Base-by-base conservation (phyloP, 1,139 yeast genomes). In the Saccharomycopsis crataegensis region DNA sequence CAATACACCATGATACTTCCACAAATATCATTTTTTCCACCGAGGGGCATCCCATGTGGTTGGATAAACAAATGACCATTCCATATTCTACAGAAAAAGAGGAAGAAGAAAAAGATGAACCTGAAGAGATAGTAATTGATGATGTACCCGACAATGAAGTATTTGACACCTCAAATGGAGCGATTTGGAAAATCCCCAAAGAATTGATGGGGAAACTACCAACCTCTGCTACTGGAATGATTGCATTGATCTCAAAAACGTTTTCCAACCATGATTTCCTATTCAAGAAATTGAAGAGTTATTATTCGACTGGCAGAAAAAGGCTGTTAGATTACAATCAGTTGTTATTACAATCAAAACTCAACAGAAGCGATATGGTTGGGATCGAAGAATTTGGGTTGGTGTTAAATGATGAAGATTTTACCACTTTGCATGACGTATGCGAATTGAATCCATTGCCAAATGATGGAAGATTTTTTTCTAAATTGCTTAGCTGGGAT, bases 41-140 rank as follows among this genome's bases (percentile, higher is more conserved):
- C 0, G 98, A 91, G 64, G 98, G 94, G 0, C 98, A 91, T 66
- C 96, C 96, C 1, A 65, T 90, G 57, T 89, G 96, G 96, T 74
- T 77, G 55, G 69, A 69, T 56, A 58, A 65, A 2, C 53, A 61
- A 7, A 57, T 71, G 31, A 40, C 45, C 16, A 41, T 50, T 3
- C 59, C 60, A 4, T 55, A 61, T 43, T 50, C 50, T 8, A 62
- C 60, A 9, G 34, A 36, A 17, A 38, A 49, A 11, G 43, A 43
- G 14, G 41, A 37, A 37, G 41, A 37, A 22, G 32, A 36, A 22
- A 32, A 9, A 32, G 38, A 28, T 32, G 16, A 9, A 31, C n/a
- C n/a, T 37, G 32, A 48, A 41, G 43, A 43, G 22, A 28, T 42
- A 32, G 46, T 34, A 33, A 36, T 42, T 31, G 17, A 43, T 22